Conservation (phyloP, 768 basidiomycete species). For the Russula sp. region DNA sequence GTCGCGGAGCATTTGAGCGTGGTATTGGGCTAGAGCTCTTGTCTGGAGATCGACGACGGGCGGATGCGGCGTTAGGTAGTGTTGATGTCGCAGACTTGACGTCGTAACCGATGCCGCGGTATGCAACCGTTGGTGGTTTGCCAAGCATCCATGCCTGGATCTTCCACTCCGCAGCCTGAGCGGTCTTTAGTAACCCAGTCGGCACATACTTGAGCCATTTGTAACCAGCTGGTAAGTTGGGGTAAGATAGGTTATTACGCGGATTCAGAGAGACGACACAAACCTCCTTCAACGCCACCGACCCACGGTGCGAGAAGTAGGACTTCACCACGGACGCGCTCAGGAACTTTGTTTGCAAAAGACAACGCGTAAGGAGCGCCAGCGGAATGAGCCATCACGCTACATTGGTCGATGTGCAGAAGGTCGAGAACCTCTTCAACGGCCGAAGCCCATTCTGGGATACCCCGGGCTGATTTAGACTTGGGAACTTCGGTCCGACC, state of each 20-base stretch:
- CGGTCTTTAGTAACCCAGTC: constrained; percentile 86
- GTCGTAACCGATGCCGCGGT: constrained; percentile 81
- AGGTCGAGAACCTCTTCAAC: constrained; percentile 88
- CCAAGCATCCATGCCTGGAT: constrained; percentile 97
- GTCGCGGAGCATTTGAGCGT: constrained; percentile 39
- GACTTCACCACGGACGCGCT: constrained; percentile 75
- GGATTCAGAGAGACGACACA: constrained; percentile 29
- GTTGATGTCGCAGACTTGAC: constrained; percentile 28
- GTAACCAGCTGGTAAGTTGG: constrained; percentile 56
- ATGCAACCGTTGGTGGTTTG: constrained; percentile 82
- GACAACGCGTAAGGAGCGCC: constrained; percentile 93
- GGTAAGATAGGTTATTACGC: constrained; percentile 15
- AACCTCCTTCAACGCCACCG: constrained; percentile 82
- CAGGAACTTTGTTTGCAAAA: constrained; percentile 67
- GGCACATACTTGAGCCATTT: constrained; percentile 98
- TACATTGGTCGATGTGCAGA: constrained; percentile 70
- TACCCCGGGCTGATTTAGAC: constrained; percentile 64
- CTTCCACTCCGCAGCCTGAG: constrained; percentile 96
- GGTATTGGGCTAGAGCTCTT: constrained; percentile 15
- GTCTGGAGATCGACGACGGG: constrained; percentile 18
- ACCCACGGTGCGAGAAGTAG: constrained; percentile 96
- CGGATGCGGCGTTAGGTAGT: constrained; percentile 13
- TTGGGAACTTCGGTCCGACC: constrained; percentile 73
- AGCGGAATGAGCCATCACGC: constrained; percentile 92
- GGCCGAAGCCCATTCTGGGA: constrained; percentile 85